Base-by-base conservation (phyloP, 78 protist species). In the Dictyostelium purpureum region DNA sequence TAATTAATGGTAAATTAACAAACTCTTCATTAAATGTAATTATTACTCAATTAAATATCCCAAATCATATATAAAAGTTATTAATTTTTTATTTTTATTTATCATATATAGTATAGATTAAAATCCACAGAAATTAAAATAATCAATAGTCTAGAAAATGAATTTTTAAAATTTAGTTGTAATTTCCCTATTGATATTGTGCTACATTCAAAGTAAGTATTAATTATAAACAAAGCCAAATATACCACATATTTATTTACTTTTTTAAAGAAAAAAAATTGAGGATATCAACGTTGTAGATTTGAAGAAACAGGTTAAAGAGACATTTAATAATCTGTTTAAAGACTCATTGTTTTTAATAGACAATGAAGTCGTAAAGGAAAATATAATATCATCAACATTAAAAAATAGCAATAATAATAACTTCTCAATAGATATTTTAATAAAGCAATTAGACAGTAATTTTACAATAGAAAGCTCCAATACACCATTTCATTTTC, bases 91-190 rank as follows among this genome's bases (percentile, higher is more conserved):
- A 33, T 24, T 63, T 33, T 63, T 33, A 28, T 0, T 33, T 33
- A 33, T 52, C 16, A 54, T 54, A n/a, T 9, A n/a, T 28, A 63
- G 71, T 63, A 33, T 63, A 63, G 71, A 63, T 63, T 63, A 63
- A 63, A 63, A 63, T 63, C 71, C 26, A 63, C 71, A 63, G 71
- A 63, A 63, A 16, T 63, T 16, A 63, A 63, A 16, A 37, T 63
- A 14, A 33, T 63, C 33, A 31, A 63, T 63, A 63, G 33, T 31
- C 33, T 63, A 63, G 71, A 63, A 63, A 63, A 10, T 9, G 71
- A 63, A 16, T 63, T 63, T 63, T 14, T 63, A 31, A 33, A 37
- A 63, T 31, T 63, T 33, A 37, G 33, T 63, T 63, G 71, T 63
- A 31, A 28, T 63, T 63, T 63, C 7, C 71, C 71, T 33, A 63